Evolutionary conservation across 1,139 yeast species (phyloP).

Genomic region (Petasospora fabianii): DNA sequence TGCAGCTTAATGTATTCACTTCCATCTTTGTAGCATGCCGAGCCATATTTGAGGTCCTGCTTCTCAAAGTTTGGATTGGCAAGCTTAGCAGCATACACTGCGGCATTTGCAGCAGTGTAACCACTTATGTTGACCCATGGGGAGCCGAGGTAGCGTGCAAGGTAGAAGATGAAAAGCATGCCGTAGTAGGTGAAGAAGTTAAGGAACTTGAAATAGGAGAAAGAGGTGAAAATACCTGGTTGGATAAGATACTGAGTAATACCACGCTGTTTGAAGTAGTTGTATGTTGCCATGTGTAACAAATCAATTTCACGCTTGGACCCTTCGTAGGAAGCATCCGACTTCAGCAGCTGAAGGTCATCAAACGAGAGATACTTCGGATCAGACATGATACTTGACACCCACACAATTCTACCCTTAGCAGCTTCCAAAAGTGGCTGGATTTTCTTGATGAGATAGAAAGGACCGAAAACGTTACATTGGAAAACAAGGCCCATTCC

Average conservation of each 20-base stretch:
- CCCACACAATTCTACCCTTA: constrained; percentile 72
- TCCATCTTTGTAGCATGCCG: constrained; percentile 64
- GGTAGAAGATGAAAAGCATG: constrained; percentile 76
- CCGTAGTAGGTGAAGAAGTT: constrained; percentile 78
- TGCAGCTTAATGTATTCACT: constrained; percentile 54
- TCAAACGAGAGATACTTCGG: constrained; percentile 65
- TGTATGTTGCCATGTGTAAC: constrained; percentile 68
- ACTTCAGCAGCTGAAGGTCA: constrained; percentile 67
- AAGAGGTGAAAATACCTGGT: constrained; percentile 91
- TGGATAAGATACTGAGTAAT: constrained; percentile 77
- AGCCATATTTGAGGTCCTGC: constrained; percentile 67
- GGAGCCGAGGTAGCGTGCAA: constrained; percentile 82
- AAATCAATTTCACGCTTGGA: constrained; percentile 86
- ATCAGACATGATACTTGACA: constrained; percentile 75
- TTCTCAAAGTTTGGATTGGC: constrained; percentile 42
- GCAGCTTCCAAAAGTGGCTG: constrained; percentile 48
- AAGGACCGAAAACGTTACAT: constrained; percentile 94
- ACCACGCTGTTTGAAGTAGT: constrained; percentile 44
- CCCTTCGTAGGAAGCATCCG: constrained; percentile 80
- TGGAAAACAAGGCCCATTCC: constrained; percentile 87
- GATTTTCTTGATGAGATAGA: constrained; percentile 67
- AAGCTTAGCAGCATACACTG: constrained; percentile 53
- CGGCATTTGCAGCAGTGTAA: constrained; percentile 85
- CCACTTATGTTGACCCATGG: constrained; percentile 88
- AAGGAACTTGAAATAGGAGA: constrained; percentile 71